phyloP scores from a whole-genome alignment of 495 filamentous ascomycete genomes.

The Neurospora pannonica region DNA sequence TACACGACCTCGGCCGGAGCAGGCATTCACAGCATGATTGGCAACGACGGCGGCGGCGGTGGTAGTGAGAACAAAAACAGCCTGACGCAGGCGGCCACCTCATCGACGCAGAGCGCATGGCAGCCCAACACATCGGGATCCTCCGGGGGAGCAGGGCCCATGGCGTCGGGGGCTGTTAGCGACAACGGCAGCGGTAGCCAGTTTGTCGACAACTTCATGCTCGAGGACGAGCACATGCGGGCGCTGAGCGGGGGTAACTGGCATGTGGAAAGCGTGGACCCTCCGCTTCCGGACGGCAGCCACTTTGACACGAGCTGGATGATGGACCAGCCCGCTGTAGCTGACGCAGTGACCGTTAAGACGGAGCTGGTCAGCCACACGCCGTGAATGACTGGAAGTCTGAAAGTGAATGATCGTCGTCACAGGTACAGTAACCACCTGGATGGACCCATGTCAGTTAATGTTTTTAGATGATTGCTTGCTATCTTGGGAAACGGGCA shows the following conservation, averaged over 20 bases:
- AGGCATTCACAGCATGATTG: background rate
- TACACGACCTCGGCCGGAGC: background rate
- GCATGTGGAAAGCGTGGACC: background rate
- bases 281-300: slow-evolving; percentile 6
- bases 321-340: background rate
- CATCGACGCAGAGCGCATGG: background rate
- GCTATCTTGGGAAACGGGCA: background rate
- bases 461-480: background rate
- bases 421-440: background rate
- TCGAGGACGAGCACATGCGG: background rate
- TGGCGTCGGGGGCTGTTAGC: background rate
- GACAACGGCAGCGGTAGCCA: background rate
- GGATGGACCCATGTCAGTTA: background rate
- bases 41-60: background rate
- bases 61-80: background rate
- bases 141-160: background rate
- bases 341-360: background rate
- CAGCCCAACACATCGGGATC: background rate
- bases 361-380: background rate
- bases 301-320: slow-evolving; percentile 19
- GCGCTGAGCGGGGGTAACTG: background rate
- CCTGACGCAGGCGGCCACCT: background rate
- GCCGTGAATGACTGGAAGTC: background rate
- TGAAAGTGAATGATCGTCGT: background rate
- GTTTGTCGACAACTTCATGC: background rate